Evolutionary conservation across 257 asterid species (phyloP), one percentile per base, ranked within the genome.

Genomic region (Lantana camara): DNA sequence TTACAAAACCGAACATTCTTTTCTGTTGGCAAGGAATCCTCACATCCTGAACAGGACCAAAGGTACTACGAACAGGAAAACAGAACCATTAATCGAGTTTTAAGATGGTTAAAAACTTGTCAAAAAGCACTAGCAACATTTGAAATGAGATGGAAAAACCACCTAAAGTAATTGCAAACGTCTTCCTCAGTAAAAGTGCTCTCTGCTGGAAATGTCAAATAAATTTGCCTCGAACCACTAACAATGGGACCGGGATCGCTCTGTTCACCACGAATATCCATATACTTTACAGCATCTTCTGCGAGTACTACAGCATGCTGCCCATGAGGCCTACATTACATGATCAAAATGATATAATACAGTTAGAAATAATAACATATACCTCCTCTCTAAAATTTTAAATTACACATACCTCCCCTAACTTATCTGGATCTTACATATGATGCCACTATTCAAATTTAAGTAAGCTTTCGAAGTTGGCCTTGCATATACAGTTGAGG

Each of bases 1-100:
- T 81, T 29, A 89, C 98, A 24, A 92, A 92, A 21, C 97, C 98
- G 67, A 82, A 92, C 98, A 87, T 92, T 57, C 98, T 82, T 66
- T 80, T 82, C 79, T 77, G 90, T 80, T 89, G 98, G 73, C 84
- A 80, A 2, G 98, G 98, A 47, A 92, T 89, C 77, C 98, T 78
- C 62, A 92, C 98, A 70, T 92, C 98, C 73, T 89, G 86, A 67
- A 92, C 98, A 4, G 74, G 76, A 29, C 98, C 98, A 79, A 77
- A 92, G 30, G 87, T 82, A 50, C 98, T 89, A 16, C 50, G 29
- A 11, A 7, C 41, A 35, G 35, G 37, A 49, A 60, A 11, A 30
- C 40, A 35, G 11, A 35, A 35, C 40, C 40, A 35, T 2, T 9
- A 35, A 9, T 4, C 1, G 1, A 35, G 4, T 68, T n/a, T n/a